Conservation (phyloP, 371 early-diverging fungal species). For the Blakeslea trispora region DNA sequence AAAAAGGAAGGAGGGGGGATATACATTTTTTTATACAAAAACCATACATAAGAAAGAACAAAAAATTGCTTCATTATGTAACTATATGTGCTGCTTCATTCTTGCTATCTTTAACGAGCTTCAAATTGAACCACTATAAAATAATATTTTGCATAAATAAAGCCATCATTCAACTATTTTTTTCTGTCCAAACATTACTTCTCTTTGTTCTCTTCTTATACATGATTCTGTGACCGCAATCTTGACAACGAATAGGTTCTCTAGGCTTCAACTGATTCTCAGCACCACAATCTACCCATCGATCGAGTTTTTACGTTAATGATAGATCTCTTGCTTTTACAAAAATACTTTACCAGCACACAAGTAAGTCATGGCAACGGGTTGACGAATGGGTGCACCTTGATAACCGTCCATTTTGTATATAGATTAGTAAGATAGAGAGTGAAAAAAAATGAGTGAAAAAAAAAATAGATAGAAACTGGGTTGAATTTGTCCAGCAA, state of each 20-base stretch:
- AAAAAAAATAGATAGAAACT: background rate
- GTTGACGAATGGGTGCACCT: constrained; percentile 52
- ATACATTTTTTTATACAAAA: background rate
- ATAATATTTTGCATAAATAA: too few relatives aligned
- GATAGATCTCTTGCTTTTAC: too few relatives aligned
- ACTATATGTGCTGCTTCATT: too few relatives aligned
- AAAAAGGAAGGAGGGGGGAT: too few relatives aligned
- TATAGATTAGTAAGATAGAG: constrained; percentile 1
- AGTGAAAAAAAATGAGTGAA: background rate
- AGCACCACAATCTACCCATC: constrained; percentile 78
- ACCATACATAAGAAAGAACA: too few relatives aligned
- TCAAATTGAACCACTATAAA: constrained; percentile 82
- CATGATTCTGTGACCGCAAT: constrained; percentile 96
- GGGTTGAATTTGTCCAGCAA: background rate
- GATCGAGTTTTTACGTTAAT: too few relatives aligned
- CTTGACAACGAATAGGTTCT: constrained; percentile 95
- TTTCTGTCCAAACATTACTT: constrained; percentile 76
- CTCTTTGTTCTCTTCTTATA: constrained; percentile 96
- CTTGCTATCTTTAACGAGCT: constrained; percentile 63
- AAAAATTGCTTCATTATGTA: too few relatives aligned
- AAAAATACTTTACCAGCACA: constrained; percentile 52
- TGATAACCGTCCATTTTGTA: constrained; percentile 47
- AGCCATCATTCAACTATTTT: too few relatives aligned
- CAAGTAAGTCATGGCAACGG: constrained; percentile 61
- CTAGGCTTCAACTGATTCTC: constrained; percentile 91